Conservation (phyloP, 2,329 filamentous ascomycete species). For the Colletotrichum musae region DNA sequence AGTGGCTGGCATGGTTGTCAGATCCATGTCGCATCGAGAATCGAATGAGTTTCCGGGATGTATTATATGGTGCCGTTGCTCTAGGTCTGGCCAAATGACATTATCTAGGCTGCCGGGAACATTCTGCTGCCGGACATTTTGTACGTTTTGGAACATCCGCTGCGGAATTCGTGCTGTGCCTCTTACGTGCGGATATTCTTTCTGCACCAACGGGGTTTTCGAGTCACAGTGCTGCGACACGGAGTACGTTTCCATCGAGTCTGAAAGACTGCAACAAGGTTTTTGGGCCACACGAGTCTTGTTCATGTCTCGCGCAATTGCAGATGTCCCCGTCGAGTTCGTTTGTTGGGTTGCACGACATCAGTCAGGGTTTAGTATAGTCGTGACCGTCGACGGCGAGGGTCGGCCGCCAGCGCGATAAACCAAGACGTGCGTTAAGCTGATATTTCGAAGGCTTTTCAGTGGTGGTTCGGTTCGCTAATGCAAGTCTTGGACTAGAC, state of each 20-base stretch:
- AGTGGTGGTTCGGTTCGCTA: not conserved
- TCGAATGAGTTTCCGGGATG: not conserved
- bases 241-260: not conserved
- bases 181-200: slow-evolving; percentile 12
- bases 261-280: not conserved
- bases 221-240: not conserved
- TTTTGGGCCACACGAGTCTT: not conserved
- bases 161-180: not conserved
- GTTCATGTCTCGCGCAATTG: not conserved
- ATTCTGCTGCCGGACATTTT: not conserved
- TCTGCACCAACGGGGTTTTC: not conserved
- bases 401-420: not conserved
- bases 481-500: not conserved
- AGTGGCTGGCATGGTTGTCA: not conserved
- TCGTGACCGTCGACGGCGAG: too few relatives aligned
- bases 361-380: too few relatives aligned
- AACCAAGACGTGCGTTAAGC: not conserved
- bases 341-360: too few relatives aligned
- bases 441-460: not conserved
- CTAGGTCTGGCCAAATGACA: not conserved
- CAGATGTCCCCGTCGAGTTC: not conserved
- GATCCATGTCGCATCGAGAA: not conserved
- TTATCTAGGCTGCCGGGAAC: not conserved
- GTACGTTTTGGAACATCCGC: not conserved
- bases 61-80: not conserved